These are phyloP conservation scores for Ceratocystis cacaofunesta DNA, from an alignment of 2,329 filamentous ascomycete genomes.

Conservation along the genomic window DNA sequence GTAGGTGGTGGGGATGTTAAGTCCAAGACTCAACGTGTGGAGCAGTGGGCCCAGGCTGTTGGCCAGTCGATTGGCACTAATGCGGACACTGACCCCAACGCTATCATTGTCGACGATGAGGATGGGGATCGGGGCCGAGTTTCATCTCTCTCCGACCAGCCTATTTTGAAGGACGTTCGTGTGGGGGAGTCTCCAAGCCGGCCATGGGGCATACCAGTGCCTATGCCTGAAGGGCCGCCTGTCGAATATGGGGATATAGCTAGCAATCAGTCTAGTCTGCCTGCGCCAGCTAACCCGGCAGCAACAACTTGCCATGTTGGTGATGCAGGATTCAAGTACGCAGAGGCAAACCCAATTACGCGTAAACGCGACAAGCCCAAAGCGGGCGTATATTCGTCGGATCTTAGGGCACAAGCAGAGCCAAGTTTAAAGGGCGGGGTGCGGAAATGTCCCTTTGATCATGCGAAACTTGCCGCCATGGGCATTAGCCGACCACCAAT, in stretches of 20 bases:
- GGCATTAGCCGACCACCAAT: slow-evolving; percentile 16
- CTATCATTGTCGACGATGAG: slow-evolving; percentile 23
- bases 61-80: slow-evolving; percentile 33
- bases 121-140: slow-evolving; percentile 45
- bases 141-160: slow-evolving; percentile 56
- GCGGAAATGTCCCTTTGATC: slow-evolving; percentile 46
- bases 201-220: slow-evolving; percentile 83
- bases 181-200: slow-evolving; percentile 85
- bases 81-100: slow-evolving; percentile 25
- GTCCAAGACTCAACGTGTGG: slow-evolving; percentile 48
- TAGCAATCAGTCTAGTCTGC: slow-evolving; percentile 6
- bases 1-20: background rate
- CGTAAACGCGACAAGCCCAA: slow-evolving; percentile 23
- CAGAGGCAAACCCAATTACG: background rate
- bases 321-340: background rate
- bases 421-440: slow-evolving; percentile 19
- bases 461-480: slow-evolving; percentile 31
- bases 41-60: slow-evolving; percentile 73
- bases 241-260: background rate
- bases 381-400: background rate
- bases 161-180: slow-evolving; percentile 68
- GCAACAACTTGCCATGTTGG: slow-evolving; percentile 21
- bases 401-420: background rate
- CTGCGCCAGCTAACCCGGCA: slow-evolving; percentile 35
- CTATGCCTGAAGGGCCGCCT: slow-evolving; percentile 33